Evolutionary conservation across 2,329 filamentous ascomycete genomes (phyloP).

Genomic region (Beauveria varroae): DNA sequence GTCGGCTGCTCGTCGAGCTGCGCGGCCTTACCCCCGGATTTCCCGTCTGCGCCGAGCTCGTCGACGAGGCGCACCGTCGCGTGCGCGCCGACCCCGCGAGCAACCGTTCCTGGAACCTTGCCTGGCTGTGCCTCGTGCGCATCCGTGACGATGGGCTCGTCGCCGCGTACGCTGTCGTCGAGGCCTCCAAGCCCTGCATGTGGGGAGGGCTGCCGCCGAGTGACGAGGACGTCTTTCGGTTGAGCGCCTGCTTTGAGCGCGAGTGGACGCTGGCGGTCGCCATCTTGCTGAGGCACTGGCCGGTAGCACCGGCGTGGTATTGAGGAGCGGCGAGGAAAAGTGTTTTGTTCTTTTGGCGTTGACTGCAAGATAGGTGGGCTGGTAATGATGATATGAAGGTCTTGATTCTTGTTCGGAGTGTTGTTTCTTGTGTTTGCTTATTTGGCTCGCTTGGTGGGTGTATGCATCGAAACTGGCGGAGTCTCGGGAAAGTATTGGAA

Average conservation of each 20-base stretch:
- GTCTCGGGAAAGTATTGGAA: not conserved
- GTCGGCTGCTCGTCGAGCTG: conserved; percentile 64
- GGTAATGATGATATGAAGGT: not conserved
- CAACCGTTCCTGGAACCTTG: conserved; percentile 68
- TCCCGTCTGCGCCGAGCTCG: conserved; percentile 56
- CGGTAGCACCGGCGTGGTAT: conserved; percentile 49
- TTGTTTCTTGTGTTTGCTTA: not conserved
- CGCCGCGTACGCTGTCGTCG: conserved; percentile 49
- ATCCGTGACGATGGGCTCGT: conserved; percentile 57
- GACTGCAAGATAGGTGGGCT: not conserved
- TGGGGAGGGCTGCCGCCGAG: conserved; percentile 56
- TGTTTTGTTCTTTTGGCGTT: not conserved
- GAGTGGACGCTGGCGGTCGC: conserved; percentile 61
- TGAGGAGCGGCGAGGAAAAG: conserved; percentile 19
- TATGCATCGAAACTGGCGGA: not conserved
- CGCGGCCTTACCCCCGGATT: conserved; percentile 59
- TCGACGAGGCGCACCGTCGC: conserved; percentile 57
- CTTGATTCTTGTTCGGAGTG: not conserved
- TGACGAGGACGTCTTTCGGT: conserved; percentile 46
- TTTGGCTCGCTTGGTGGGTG: not conserved
- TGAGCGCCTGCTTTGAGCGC: conserved; percentile 54
- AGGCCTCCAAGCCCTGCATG: conserved; percentile 59
- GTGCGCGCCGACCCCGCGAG: conserved; percentile 58
- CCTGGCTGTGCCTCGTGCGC: conserved; percentile 63
- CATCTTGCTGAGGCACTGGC: conserved; percentile 64